These are phyloP conservation scores for Papiliotrema flavescens DNA, from an alignment of 1,284 basidiomycete species.

Conservation along the genomic window DNA sequence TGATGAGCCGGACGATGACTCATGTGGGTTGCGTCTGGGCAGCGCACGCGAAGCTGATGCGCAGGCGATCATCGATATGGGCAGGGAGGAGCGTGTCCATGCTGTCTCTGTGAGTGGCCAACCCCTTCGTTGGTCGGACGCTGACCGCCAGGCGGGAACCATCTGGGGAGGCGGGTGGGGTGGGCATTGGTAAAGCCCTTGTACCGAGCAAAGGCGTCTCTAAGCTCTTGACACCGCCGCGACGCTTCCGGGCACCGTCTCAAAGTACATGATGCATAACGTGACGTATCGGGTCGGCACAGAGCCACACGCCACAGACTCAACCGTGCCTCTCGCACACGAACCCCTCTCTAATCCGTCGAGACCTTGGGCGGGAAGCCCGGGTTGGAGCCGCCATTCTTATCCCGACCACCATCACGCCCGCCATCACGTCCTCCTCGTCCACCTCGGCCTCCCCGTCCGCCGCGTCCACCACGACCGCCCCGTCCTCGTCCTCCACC, in stretches of 20 bases:
- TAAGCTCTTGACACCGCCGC: no score
- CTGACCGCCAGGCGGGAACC: constrained; percentile 3
- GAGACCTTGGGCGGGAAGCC: constrained; percentile 3
- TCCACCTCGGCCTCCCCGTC: constrained; percentile 33
- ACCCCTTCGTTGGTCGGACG: background rate
- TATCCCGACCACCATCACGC: background rate
- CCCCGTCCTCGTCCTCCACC: constrained; percentile 41
- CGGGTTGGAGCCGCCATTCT: constrained; percentile 6
- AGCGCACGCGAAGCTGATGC: background rate
- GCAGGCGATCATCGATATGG: constrained; percentile 7
- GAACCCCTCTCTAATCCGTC: background rate
- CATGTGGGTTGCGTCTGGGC: constrained; percentile 16
- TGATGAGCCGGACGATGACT: constrained; percentile 33
- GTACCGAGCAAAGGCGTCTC: background rate
- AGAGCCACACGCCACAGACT: background rate
- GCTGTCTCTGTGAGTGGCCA: constrained; percentile 10
- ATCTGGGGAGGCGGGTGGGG: constrained; percentile 5
- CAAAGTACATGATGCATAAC: background rate
- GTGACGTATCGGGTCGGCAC: background rate
- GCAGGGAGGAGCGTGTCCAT: constrained; percentile 18
- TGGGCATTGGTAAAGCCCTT: constrained; percentile 1
- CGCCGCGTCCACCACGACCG: constrained; percentile 28
- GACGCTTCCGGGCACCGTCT: no score
- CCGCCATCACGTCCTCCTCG: constrained; percentile 34
- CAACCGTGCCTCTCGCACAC: background rate